Percentiles rank a stretch among this genome's conserved stretches.
Conservation (phyloP, 768 basidiomycete genomes). For the Sistotremastrum niveocremeum region DNA sequence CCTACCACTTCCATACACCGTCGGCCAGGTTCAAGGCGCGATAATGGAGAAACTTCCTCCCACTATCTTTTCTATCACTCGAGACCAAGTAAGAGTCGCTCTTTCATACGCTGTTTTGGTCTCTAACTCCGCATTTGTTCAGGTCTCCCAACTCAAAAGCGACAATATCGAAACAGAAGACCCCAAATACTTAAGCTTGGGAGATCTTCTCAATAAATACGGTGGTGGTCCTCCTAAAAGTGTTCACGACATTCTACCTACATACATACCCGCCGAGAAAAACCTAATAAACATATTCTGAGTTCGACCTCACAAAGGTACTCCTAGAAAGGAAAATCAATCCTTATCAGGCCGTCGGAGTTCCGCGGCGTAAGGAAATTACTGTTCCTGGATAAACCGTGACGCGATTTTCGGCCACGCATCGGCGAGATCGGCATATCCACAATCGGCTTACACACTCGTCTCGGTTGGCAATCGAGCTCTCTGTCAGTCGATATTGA, state of each 20-base stretch:
- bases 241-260: constrained; percentile 41
- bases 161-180: constrained; percentile 40
- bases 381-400: too few species aligned
- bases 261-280: constrained; percentile 21
- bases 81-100: constrained; percentile 40
- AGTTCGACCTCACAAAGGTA: too few species aligned
- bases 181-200: constrained; percentile 15
- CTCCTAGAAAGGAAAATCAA: too few species aligned
- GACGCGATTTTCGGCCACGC: too few species aligned
- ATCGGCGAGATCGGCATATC: too few species aligned
- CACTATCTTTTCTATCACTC: constrained; percentile 56
- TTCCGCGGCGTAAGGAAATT: too few species aligned
- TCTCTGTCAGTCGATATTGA: too few species aligned
- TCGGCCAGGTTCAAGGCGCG: constrained; percentile 53
- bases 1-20: constrained; percentile 45
- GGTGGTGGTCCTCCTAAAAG: constrained; percentile 28
- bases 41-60: constrained; percentile 50
- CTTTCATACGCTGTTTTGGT: background rate
- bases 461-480: too few species aligned
- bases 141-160: constrained; percentile 49
- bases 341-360: too few species aligned
- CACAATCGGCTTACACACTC: too few species aligned
- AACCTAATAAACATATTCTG: too few species aligned
- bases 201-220: constrained; percentile 25
- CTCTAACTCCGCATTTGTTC: background rate